A percentile compares a stretch with the other conserved stretches of the same genome.
Evolutionary conservation across 768 basidiomycete genomes (phyloP).

Genomic region (Pleurotus tuber-regium): DNA sequence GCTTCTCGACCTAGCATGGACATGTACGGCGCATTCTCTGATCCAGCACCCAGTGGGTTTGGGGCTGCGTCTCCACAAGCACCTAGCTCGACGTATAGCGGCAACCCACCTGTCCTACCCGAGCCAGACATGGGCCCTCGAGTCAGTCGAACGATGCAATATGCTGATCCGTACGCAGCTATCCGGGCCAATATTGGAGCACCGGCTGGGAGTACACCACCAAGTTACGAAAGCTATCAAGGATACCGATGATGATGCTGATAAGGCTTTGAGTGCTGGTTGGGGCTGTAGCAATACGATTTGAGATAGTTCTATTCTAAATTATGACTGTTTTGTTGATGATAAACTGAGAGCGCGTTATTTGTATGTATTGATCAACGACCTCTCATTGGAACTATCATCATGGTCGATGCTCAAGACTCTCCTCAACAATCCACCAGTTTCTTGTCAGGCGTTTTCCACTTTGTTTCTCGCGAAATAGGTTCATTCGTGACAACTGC

Average conservation of each 20-base stretch:
- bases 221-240: conserved; percentile 53
- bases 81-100: conserved; percentile 14
- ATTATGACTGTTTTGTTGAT: neutral
- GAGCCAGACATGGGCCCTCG: conserved; percentile 47
- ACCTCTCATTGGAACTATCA: neutral
- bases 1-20: conserved; percentile 70
- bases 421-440: conserved; percentile 28
- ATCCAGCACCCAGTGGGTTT: conserved; percentile 80
- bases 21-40: conserved; percentile 87
- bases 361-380: conserved; percentile 8
- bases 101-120: conserved; percentile 36
- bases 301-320: conserved; percentile 5
- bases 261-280: conserved; percentile 4
- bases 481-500: conserved; percentile 70
- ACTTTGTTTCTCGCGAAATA: conserved; percentile 68
- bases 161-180: conserved; percentile 85
- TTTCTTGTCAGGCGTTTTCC: conserved; percentile 61
- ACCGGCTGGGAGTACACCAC: conserved; percentile 27
- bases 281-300: conserved; percentile 12
- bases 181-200: conserved; percentile 59
- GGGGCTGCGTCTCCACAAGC: conserved; percentile 37
- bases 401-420: conserved; percentile 1
- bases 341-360: conserved; percentile 6
- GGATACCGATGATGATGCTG: conserved; percentile 43
- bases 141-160: conserved; percentile 90